These are phyloP conservation scores for Periconia sp. DNA, from an alignment of 2,329 filamentous ascomycete genomes.

Conservation along the genomic window DNA sequence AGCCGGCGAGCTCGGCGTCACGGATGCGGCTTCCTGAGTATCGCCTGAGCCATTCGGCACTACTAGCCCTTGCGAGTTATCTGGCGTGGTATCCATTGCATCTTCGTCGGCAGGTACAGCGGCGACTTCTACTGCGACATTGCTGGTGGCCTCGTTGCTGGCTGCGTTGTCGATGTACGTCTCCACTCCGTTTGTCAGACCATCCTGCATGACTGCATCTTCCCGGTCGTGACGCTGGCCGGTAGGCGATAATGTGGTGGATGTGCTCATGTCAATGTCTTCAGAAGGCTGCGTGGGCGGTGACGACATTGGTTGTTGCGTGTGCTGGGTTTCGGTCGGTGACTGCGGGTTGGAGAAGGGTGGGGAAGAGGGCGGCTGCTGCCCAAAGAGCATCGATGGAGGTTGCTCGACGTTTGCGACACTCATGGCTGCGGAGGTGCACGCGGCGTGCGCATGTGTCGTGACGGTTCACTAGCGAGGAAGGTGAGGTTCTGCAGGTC, in stretches of 20 bases:
- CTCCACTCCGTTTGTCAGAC: conserved; percentile 22
- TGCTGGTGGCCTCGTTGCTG: conserved; percentile 16
- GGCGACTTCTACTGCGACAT: conserved; percentile 35
- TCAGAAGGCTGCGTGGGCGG: conserved; percentile 27
- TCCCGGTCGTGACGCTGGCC: conserved; percentile 46
- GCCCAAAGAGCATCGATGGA: conserved; percentile 45
- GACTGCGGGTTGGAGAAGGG: conserved; percentile 41
- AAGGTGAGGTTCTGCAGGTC: too few species aligned
- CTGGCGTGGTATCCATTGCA: conserved; percentile 48
- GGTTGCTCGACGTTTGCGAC: conserved; percentile 46
- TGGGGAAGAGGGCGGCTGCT: conserved; percentile 40
- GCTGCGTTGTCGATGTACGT: conserved; percentile 6
- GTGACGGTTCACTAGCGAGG: too few species aligned
- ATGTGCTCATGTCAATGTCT: conserved; percentile 44
- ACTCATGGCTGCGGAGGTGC: conserved; percentile 41
- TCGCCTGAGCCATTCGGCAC: conserved; percentile 29
- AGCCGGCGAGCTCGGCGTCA: conserved; percentile 23
- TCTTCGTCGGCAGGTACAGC: conserved; percentile 38
- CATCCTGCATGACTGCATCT: conserved; percentile 43
- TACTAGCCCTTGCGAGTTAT: conserved; percentile 30
- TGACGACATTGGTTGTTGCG: conserved; percentile 32
- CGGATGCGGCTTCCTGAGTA: conserved; percentile 14
- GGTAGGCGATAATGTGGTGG: conserved; percentile 37
- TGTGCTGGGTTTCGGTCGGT: conserved; percentile 33
- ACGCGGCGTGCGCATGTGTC: conserved; percentile 6